Evolutionary conservation across 2,329 filamentous ascomycete genomes (phyloP).

Genomic region (Aspergillus sp.): DNA sequence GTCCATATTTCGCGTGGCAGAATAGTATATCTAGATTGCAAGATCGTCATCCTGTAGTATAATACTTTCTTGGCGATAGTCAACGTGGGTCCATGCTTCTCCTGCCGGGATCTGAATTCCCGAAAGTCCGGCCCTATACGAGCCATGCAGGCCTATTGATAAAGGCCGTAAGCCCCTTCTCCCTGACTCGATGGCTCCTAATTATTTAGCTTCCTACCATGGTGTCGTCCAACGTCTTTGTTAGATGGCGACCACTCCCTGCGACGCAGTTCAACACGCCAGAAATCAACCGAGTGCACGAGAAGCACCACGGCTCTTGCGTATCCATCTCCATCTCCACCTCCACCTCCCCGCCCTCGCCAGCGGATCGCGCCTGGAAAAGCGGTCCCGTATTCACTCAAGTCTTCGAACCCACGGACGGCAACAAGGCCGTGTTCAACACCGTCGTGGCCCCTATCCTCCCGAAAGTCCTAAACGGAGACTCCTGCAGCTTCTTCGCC

Average conservation of each 20-base stretch:
- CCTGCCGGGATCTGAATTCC: too few relatives aligned
- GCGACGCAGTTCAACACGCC: neutral
- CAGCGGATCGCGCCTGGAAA: constrained; percentile 22
- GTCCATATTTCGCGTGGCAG: too few relatives aligned
- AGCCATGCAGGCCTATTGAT: too few relatives aligned
- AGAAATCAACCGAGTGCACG: neutral
- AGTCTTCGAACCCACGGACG: constrained; percentile 21
- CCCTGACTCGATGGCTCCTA: too few relatives aligned
- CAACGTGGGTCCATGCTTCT: too few relatives aligned
- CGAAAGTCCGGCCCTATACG: too few relatives aligned
- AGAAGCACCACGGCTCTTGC: neutral
- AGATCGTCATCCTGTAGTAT: too few relatives aligned
- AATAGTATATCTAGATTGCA: too few relatives aligned
- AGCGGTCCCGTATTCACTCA: constrained; percentile 23
- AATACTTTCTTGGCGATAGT: too few relatives aligned
- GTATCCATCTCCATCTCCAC: neutral
- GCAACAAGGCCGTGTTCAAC: constrained; percentile 30
- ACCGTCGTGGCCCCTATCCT: constrained; percentile 35
- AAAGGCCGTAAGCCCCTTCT: too few relatives aligned
- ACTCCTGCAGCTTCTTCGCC: constrained; percentile 44
- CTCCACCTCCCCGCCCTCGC: neutral
- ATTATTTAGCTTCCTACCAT: too few relatives aligned
- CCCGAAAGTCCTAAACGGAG: constrained; percentile 34
- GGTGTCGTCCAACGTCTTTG: neutral
- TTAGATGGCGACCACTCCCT: neutral